phyloP scores from a whole-genome alignment of 306 rosid species.

The Lithocarpus polystachyus region DNA sequence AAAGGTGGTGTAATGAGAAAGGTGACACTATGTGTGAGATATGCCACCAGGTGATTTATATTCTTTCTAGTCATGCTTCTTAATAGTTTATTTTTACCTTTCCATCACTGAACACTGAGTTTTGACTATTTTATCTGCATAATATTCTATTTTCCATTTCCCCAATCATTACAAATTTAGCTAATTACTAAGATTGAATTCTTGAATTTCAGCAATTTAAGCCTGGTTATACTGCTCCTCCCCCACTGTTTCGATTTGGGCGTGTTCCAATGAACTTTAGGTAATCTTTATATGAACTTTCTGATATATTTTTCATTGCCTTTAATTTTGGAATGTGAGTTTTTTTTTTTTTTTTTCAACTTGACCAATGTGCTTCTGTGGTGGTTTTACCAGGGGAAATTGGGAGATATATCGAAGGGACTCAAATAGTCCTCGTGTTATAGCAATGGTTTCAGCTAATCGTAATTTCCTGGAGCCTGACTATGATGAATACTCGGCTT shows the following conservation, averaged over 20 bases:
- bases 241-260: constrained; percentile 80
- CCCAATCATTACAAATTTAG: background rate
- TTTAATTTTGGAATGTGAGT: background rate
- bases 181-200: background rate
- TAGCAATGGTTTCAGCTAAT: constrained; percentile 87
- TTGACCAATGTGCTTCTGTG: constrained; percentile 7
- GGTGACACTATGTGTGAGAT: constrained; percentile 92
- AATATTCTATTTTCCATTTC: background rate
- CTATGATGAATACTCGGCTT: constrained; percentile 56
- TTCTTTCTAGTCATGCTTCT: background rate
- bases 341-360: background rate
- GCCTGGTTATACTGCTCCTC: constrained; percentile 90
- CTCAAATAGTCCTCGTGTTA: constrained; percentile 59
- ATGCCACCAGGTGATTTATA: constrained; percentile 77
- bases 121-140: background rate
- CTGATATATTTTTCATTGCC: background rate
- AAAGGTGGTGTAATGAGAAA: constrained; percentile 95
- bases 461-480: constrained; percentile 42
- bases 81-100: background rate
- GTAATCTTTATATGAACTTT: constrained; percentile 31
- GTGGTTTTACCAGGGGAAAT: constrained; percentile 65
- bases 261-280: constrained; percentile 95
- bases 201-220: constrained; percentile 62
- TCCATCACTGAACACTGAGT: background rate
- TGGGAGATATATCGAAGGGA: constrained; percentile 92